Percentiles rank a stretch among this genome's conserved stretches.
Conservation (phyloP, 2,329 filamentous ascomycete genomes). For the Septoria petroselini region DNA sequence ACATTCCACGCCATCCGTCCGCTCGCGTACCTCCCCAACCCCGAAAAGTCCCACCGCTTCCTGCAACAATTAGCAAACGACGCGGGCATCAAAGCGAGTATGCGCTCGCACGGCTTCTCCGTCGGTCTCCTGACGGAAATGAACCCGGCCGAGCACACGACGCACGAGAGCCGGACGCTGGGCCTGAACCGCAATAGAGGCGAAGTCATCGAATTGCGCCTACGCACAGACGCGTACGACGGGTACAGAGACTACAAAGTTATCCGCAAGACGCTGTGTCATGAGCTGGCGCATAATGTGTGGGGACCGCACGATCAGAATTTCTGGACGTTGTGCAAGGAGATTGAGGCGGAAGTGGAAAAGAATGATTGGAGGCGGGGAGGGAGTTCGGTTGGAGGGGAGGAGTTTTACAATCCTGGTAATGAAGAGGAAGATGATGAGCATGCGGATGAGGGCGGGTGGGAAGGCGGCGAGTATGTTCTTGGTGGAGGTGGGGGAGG, state of each 20-base stretch:
- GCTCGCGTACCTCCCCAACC: conserved; percentile 71
- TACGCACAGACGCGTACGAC: conserved; percentile 91
- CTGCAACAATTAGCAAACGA: conserved; percentile 76
- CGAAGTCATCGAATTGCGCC: conserved; percentile 82
- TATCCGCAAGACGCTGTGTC: conserved; percentile 87
- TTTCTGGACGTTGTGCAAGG: conserved; percentile 85
- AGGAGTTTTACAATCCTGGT: conserved; percentile 57
- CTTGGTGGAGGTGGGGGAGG: conserved; percentile 36
- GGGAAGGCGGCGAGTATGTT: conserved; percentile 76
- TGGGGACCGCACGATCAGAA: conserved; percentile 76
- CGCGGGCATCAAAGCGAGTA: conserved; percentile 76
- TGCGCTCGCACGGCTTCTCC: conserved; percentile 79
- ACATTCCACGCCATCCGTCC: conserved; percentile 78
- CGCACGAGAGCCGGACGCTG: conserved; percentile 74
- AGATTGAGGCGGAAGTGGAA: conserved; percentile 85
- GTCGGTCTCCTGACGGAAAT: conserved; percentile 91
- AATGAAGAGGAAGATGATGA: conserved; percentile 43
- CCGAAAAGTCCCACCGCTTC: conserved; percentile 66
- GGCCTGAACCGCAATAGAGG: conserved; percentile 85
- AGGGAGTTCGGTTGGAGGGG: conserved; percentile 60
- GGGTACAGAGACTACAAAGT: conserved; percentile 91
- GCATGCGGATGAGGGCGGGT: conserved; percentile 66
- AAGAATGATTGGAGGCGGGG: conserved; percentile 72
- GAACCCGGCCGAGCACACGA: conserved; percentile 83
- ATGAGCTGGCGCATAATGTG: conserved; percentile 93